Conservation (phyloP, 108 stramenopile genomes). For the Skeletonema costatum region DNA sequence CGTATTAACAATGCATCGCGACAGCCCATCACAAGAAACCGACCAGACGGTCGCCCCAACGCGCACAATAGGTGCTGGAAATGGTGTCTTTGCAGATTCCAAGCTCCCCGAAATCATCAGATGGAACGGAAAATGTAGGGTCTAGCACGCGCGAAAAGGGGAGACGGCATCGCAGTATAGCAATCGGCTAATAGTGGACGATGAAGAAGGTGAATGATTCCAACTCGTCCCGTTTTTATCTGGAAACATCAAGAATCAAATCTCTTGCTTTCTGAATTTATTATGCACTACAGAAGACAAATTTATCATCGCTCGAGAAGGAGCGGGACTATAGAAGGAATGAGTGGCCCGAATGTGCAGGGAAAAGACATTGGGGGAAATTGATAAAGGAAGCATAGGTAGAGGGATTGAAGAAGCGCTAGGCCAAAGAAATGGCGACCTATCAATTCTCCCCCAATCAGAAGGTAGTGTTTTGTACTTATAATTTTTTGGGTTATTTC, state of each 20-base stretch:
- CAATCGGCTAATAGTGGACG: slow-evolving; percentile 44
- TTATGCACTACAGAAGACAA: slow-evolving; percentile 56
- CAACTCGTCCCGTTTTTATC: slow-evolving; percentile 60
- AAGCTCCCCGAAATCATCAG: neutral
- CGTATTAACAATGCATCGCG: too few relatives aligned
- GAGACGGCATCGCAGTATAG: slow-evolving; percentile 19
- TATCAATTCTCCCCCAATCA: neutral
- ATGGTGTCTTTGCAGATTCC: slow-evolving; percentile 22
- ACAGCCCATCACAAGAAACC: too few relatives aligned
- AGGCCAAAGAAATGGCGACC: slow-evolving; percentile 27
- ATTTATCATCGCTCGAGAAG: slow-evolving; percentile 52
- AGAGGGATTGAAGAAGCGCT: slow-evolving; percentile 36
- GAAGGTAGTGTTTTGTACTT: slow-evolving; percentile 8
- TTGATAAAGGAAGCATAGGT: slow-evolving; percentile 39
- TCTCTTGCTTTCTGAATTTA: slow-evolving; percentile 77
- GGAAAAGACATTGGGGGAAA: slow-evolving; percentile 27
- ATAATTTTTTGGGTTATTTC: neutral
- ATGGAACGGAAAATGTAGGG: neutral
- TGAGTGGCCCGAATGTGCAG: slow-evolving; percentile 60
- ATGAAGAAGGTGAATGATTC: slow-evolving; percentile 62
- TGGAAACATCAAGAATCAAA: slow-evolving; percentile 81
- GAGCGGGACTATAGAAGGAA: slow-evolving; percentile 74
- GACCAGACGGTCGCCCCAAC: too few relatives aligned
- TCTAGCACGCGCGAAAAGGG: slow-evolving; percentile 40
- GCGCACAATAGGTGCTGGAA: too few relatives aligned